Evolutionary conservation across 805 yeast genomes (phyloP), one percentile per base, ranked within the genome.

Genomic region (Vanderwaltozyma tropicalis): DNA sequence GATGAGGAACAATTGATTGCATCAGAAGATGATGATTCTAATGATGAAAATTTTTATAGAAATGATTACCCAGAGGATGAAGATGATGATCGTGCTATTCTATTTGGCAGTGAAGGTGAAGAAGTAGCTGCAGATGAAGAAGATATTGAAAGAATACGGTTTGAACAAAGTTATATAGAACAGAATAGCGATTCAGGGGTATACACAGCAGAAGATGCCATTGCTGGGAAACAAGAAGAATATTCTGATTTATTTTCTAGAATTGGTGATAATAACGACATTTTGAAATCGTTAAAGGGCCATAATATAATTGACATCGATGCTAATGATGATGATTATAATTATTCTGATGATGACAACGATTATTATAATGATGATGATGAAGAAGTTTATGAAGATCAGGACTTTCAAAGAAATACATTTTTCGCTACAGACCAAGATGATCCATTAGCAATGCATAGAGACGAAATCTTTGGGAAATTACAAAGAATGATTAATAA

Each of bases 31-130:
- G 89, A 82, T 44, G 94, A 83, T 52, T 81, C 92, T 0, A 83
- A 83, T 53, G 95, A 95, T 16, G 98, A 89, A 62, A 86, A 83
- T 39, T 88, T 78, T 52, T 89, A 89, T 55, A 76, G 77, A 49
- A 89, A 92, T 59, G 97, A 89, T 52, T 89, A 89, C 52, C 97
- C 97, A 0, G 95, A 86, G 32, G 96, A 88, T 52, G 96, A 86
- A 45, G 89, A 83, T 49, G 86, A 76, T 9, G 77, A 63, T 35
- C 46, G 64, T 38, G 56, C 67, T 1, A 47, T 64, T 17, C 44
- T 62, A 4, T 55, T 59, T 31, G 64, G 64, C 10, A 61, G 58
- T 18, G 64, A 57, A 14, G 67, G 52, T 4, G 65, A 49, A 37
- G 62, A 60, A 13, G 59, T 57, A 28, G 67, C 61, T 2, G 53